Evolutionary conservation across 768 basidiomycete genomes (phyloP).

Genomic region (Termitomyces sp.): DNA sequence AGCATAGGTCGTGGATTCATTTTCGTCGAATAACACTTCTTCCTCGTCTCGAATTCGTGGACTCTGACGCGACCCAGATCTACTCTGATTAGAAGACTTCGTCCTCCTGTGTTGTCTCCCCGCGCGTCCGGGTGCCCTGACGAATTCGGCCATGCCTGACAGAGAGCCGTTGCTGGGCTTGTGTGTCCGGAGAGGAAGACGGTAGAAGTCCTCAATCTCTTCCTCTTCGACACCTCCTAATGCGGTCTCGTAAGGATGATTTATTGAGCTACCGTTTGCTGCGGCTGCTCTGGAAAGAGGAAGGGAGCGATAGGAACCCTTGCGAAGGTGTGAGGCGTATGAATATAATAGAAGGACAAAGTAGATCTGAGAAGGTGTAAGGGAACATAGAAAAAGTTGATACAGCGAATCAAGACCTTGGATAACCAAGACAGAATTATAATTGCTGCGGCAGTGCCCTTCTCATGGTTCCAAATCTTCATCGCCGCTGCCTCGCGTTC

Average conservation of each 20-base stretch:
- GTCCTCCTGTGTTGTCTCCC: conserved; percentile 10
- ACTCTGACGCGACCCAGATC: conserved; percentile 22
- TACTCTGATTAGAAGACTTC: conserved; percentile 10
- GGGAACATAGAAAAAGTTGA: not conserved
- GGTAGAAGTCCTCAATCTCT: conserved; percentile 64
- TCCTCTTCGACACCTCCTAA: conserved; percentile 50
- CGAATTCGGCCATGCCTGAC: conserved; percentile 60
- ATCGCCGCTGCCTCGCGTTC: conserved; percentile 71
- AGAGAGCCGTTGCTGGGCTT: conserved; percentile 32
- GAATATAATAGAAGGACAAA: conserved; percentile 90
- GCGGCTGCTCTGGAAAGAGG: conserved; percentile 47
- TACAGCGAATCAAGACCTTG: conserved; percentile 55
- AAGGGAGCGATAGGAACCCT: conserved; percentile 84
- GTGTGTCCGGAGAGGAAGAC: conserved; percentile 51
- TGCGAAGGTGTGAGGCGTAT: conserved; percentile 87
- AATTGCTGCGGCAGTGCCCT: conserved; percentile 70
- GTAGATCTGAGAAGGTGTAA: conserved; percentile 61
- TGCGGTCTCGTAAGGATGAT: conserved; percentile 32
- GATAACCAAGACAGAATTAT: conserved; percentile 81
- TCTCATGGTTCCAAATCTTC: conserved; percentile 87
- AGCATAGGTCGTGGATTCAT: conserved; percentile 36
- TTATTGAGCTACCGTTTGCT: conserved; percentile 22
- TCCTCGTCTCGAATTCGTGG: conserved; percentile 34
- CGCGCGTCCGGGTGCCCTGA: conserved; percentile 40
- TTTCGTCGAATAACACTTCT: conserved; percentile 63